phyloP scores from a whole-genome alignment of 1,284 basidiomycete species.

The Coniferiporia sulphurascens region DNA sequence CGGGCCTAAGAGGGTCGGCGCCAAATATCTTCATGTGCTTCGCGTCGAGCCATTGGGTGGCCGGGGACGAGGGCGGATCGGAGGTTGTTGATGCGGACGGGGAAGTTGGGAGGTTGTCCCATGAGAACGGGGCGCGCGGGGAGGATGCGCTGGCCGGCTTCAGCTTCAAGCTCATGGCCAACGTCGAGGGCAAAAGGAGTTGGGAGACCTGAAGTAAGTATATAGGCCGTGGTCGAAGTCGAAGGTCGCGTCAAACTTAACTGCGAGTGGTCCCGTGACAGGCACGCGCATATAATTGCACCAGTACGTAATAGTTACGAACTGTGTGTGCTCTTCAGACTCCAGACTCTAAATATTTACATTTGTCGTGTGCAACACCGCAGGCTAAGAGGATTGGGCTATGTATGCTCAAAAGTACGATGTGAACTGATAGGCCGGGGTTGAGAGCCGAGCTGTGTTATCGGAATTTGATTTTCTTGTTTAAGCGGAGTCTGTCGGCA shows the following conservation, averaged over 20 bases:
- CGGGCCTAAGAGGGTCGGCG: conserved; percentile 57
- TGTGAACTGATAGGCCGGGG: too few species aligned
- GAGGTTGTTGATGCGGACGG: conserved; percentile 34
- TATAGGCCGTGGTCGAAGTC: neutral
- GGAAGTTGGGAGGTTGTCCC: conserved; percentile 42
- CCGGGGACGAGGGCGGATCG: conserved; percentile 48
- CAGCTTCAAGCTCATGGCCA: conserved; percentile 52
- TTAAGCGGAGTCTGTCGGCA: neutral
- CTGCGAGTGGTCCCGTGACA: too few species aligned
- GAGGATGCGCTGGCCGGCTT: conserved; percentile 38
- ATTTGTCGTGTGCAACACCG: too few species aligned
- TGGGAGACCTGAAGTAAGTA: neutral
- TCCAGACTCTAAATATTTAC: too few species aligned
- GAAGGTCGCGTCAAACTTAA: too few species aligned
- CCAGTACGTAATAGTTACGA: too few species aligned
- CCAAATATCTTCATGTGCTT: conserved; percentile 87
- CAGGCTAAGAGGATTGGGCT: too few species aligned
- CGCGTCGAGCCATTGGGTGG: conserved; percentile 77
- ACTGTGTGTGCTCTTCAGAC: too few species aligned
- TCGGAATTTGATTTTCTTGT: neutral
- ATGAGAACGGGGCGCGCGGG: conserved; percentile 48
- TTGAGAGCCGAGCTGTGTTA: too few species aligned
- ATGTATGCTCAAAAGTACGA: too few species aligned
- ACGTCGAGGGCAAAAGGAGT: neutral
- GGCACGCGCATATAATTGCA: too few species aligned